phyloP scores from a whole-genome alignment of 2,329 filamentous ascomycete genomes.

The Diplodia seriata region DNA sequence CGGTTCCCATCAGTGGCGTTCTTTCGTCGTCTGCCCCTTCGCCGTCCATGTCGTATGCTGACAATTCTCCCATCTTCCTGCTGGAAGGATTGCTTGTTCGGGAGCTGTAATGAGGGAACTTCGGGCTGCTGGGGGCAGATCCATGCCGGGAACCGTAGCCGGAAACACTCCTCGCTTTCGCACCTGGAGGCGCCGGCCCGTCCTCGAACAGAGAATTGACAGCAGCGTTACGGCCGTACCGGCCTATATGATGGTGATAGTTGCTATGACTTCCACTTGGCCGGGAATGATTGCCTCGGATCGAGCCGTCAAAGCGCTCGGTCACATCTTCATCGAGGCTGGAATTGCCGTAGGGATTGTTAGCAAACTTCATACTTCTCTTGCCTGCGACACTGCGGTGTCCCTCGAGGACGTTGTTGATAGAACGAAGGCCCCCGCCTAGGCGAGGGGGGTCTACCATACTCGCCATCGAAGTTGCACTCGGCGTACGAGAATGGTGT shows the following conservation, averaged over 20 bases:
- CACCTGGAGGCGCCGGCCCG: constrained; percentile 71
- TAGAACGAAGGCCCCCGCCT: constrained; percentile 62
- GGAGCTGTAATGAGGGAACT: constrained; percentile 59
- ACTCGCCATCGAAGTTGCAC: constrained; percentile 80
- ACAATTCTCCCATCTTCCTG: constrained; percentile 68
- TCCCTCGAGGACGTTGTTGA: constrained; percentile 70
- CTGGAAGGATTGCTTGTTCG: constrained; percentile 46
- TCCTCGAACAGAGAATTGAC: constrained; percentile 36
- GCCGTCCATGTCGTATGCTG: constrained; percentile 82
- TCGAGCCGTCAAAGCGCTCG: constrained; percentile 49
- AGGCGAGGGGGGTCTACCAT: constrained; percentile 65
- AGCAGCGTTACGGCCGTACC: constrained; percentile 67
- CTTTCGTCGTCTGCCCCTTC: constrained; percentile 84
- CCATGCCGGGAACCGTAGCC: constrained; percentile 64
- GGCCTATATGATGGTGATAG: constrained; percentile 81
- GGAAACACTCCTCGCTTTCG: constrained; percentile 66
- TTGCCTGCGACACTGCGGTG: constrained; percentile 72
- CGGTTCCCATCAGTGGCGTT: constrained; percentile 75
- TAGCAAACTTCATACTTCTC: constrained; percentile 96
- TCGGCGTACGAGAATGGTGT: constrained; percentile 86
- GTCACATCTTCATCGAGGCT: constrained; percentile 55
- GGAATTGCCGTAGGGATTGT: constrained; percentile 72
- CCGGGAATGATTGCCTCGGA: constrained; percentile 52
- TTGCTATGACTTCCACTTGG: constrained; percentile 69
- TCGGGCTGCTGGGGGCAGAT: constrained; percentile 67